Conservation (phyloP, 2,329 filamentous ascomycete species). For the Arthrobotrys megalospora region DNA sequence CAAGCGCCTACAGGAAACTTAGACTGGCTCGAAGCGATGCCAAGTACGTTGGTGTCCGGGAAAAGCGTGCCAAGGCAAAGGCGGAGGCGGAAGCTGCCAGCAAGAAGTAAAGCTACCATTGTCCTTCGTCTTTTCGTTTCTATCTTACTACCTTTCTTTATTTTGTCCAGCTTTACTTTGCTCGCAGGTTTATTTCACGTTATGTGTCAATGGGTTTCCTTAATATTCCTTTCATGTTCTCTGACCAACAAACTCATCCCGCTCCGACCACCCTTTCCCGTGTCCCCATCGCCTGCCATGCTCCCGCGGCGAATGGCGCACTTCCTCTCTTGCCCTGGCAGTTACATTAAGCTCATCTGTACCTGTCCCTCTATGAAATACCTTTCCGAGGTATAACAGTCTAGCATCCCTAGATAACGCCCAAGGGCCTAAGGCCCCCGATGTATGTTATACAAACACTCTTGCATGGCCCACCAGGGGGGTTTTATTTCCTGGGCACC, state of each 20-base stretch:
- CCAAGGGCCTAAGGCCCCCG: neutral
- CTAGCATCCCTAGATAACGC: constrained; percentile 19
- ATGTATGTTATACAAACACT: constrained; percentile 14
- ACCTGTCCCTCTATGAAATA: neutral
- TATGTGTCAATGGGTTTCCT: constrained; percentile 32
- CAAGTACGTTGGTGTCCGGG: constrained; percentile 84
- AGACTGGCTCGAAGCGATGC: constrained; percentile 87
- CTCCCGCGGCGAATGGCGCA: neutral
- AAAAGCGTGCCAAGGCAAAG: constrained; percentile 93
- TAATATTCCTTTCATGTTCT: constrained; percentile 28
- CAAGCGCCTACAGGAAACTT: constrained; percentile 88
- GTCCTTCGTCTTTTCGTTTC: constrained; percentile 11
- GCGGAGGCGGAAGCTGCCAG: constrained; percentile 81
- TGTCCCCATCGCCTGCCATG: neutral
- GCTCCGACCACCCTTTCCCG: neutral
- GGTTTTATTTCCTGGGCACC: constrained; percentile 4
- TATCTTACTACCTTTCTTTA: constrained; percentile 3
- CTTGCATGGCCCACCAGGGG: constrained; percentile 5
- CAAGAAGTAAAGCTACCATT: constrained; percentile 80
- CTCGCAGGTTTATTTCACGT: constrained; percentile 25
- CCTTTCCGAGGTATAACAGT: neutral
- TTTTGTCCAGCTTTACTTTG: constrained; percentile 29
- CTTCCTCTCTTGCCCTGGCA: neutral
- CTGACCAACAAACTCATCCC: constrained; percentile 11
- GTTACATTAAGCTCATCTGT: neutral